phyloP scores from a whole-genome alignment of 352 stramenopile species.

The Globisporangium spiculum region DNA sequence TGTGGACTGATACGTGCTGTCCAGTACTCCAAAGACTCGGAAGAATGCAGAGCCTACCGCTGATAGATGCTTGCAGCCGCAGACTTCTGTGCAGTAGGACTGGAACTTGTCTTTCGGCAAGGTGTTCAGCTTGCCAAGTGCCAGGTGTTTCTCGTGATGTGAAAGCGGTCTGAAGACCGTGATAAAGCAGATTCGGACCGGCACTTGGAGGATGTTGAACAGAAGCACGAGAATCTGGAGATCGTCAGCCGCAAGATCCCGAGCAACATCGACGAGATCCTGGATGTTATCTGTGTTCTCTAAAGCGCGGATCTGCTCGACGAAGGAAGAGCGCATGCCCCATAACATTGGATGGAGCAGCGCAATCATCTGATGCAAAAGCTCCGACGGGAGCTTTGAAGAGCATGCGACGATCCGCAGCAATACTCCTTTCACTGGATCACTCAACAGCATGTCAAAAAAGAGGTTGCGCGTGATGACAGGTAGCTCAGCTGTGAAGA shows the following conservation, averaged over 20 bases:
- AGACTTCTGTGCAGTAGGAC: conserved; percentile 33
- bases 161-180: conserved; percentile 31
- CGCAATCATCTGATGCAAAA: conserved; percentile 44
- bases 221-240: conserved; percentile 40
- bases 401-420: conserved; percentile 59
- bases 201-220: conserved; percentile 36
- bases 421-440: conserved; percentile 52
- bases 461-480: conserved; percentile 38
- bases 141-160: conserved; percentile 20
- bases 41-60: conserved; percentile 36
- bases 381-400: conserved; percentile 28
- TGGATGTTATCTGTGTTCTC: conserved; percentile 34
- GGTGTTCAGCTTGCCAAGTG: conserved; percentile 27
- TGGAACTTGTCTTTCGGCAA: conserved; percentile 46
- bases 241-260: conserved; percentile 33
- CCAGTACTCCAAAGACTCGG: conserved; percentile 40
- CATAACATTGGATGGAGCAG: conserved; percentile 50
- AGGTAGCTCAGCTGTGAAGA: conserved; percentile 50
- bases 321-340: conserved; percentile 47
- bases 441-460: conserved; percentile 40
- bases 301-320: conserved; percentile 59
- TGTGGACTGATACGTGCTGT: conserved; percentile 32
- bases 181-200: conserved; percentile 35
- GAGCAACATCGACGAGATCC: conserved; percentile 32
- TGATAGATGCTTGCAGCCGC: conserved; percentile 16